Conservation (phyloP, 805 yeast genomes). For the Hyphopichia homilentoma region DNA sequence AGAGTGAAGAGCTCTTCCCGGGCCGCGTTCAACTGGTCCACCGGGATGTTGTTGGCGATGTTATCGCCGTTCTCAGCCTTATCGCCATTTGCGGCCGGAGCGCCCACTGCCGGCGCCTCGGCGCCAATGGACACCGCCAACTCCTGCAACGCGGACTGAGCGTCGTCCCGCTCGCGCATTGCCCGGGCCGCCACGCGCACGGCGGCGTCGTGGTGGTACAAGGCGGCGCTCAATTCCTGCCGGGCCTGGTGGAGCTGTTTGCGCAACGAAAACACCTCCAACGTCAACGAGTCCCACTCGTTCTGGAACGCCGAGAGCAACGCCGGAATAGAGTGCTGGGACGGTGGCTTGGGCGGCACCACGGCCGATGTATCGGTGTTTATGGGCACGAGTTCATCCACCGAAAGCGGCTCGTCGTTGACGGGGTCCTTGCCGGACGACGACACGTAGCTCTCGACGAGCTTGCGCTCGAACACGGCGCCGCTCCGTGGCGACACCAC, state of each 20-base stretch:
- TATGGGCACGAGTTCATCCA: conserved; percentile 53
- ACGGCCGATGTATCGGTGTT: conserved; percentile 14
- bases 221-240: conserved; percentile 70
- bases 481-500: conserved; percentile 75
- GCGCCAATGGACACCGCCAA: conserved; percentile 41
- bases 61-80: neutral
- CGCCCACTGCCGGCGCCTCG: conserved; percentile 12
- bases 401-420: conserved; percentile 53
- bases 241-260: conserved; percentile 65
- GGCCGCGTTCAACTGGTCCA: conserved; percentile 21
- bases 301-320: conserved; percentile 72
- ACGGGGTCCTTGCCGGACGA: conserved; percentile 76
- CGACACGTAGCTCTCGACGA: conserved; percentile 58
- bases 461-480: conserved; percentile 60
- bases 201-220: conserved; percentile 89
- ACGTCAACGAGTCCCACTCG: conserved; percentile 85
- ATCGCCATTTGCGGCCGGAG: neutral
- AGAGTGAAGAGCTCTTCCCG: conserved; percentile 29
- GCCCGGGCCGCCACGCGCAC: conserved; percentile 77
- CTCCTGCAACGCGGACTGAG: conserved; percentile 59
- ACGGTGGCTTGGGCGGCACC: conserved; percentile 42
- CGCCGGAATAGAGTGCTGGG: conserved; percentile 70
- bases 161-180: conserved; percentile 72
- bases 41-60: conserved; percentile 11
- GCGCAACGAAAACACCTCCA: conserved; percentile 74